A percentile compares a stretch with the other conserved stretches of the same genome.
Conservation (phyloP, 169 alveolate genomes). For the Perkinsus marinus region DNA sequence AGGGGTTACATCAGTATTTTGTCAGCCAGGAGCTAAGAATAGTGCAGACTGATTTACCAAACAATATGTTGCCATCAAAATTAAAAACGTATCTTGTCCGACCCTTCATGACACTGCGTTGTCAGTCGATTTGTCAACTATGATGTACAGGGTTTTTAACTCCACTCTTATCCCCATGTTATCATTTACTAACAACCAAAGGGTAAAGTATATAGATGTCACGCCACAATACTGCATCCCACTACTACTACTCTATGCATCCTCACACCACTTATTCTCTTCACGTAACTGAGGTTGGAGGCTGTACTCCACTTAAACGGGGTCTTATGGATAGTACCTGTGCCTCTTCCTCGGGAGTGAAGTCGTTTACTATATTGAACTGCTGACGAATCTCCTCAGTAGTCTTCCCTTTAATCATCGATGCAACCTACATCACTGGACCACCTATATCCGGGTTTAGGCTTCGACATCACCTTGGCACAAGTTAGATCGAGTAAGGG, state of each 20-base stretch:
- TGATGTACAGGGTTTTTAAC: too few species aligned
- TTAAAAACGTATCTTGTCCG: too few species aligned
- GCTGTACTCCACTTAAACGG: background rate
- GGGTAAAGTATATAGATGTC: too few species aligned
- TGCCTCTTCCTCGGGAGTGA: conserved; percentile 86
- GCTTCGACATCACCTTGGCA: conserved; percentile 65
- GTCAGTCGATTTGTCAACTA: too few species aligned
- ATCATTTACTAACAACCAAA: too few species aligned
- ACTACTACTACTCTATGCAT: conserved; percentile 43
- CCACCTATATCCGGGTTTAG: too few species aligned
- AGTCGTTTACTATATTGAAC: conserved; percentile 80
- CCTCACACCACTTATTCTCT: conserved; percentile 86
- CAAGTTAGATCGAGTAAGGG: conserved; percentile 74
- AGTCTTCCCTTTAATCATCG: conserved; percentile 70
- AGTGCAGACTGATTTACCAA: too few species aligned
- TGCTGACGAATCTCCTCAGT: conserved; percentile 81
- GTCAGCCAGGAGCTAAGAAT: background rate
- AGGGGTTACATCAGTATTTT: background rate
- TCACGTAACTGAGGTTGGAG: conserved; percentile 34
- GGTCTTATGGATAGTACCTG: conserved; percentile 40
- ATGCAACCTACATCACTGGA: too few species aligned
- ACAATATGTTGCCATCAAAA: too few species aligned
- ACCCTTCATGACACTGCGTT: too few species aligned
- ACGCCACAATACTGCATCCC: background rate
- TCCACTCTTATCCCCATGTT: too few species aligned